phyloP scores from a whole-genome alignment of 352 stramenopile genomes.

The Lagenidium giganteum region DNA sequence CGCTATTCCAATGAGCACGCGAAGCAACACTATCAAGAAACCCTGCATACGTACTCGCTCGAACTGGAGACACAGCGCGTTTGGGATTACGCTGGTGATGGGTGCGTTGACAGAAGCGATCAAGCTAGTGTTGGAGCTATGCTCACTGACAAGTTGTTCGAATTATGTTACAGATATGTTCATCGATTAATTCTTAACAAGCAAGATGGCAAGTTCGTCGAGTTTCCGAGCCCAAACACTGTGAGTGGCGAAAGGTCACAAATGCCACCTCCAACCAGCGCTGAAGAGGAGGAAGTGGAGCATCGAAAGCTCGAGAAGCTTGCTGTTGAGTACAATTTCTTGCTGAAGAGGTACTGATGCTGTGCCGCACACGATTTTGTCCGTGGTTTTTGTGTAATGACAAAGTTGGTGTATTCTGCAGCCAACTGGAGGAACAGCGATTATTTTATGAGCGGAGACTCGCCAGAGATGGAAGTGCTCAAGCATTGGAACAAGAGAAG shows the following conservation, averaged over 20 bases:
- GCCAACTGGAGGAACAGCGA: conserved; percentile 94
- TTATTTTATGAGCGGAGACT: conserved; percentile 89
- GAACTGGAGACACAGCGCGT: conserved; percentile 94
- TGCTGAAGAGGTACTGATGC: conserved; percentile 85
- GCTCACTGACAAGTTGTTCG: not conserved
- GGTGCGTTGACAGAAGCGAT: conserved; percentile 59
- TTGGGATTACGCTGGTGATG: conserved; percentile 94
- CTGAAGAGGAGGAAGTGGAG: conserved; percentile 88
- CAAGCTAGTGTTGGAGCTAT: no score
- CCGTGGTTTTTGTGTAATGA: no score
- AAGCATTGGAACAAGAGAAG: conserved; percentile 68
- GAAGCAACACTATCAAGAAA: conserved; percentile 92
- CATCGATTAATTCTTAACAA: conserved; percentile 88
- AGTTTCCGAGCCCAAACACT: conserved; percentile 88
- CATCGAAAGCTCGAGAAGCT: conserved; percentile 96
- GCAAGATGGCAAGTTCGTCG: conserved; percentile 94
- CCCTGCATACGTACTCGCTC: conserved; percentile 92
- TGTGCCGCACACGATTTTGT: no score
- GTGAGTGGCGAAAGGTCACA: conserved; percentile 67
- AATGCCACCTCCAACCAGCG: conserved; percentile 47
- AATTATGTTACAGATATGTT: conserved; percentile 40
- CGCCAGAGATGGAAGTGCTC: conserved; percentile 54
- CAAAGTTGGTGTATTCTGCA: conserved; percentile 14
- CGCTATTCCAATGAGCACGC: conserved; percentile 94
- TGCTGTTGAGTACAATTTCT: conserved; percentile 94